A percentile compares a stretch with the other conserved stretches of the same genome.
phyloP scores from a whole-genome alignment of 2,329 filamentous ascomycete species.

The Penicillium janthinellum region DNA sequence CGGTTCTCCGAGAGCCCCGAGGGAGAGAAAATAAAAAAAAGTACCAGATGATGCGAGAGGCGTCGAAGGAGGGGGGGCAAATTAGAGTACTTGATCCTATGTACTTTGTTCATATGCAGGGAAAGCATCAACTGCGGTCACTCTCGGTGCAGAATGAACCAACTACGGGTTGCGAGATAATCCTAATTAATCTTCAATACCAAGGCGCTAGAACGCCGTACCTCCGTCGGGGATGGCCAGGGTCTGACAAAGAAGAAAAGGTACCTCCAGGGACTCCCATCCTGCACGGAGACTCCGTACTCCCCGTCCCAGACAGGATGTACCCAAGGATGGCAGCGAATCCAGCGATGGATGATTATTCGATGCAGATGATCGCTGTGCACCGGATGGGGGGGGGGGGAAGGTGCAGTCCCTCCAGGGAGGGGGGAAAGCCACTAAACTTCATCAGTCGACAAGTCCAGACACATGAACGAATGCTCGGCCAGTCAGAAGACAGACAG shows the following conservation, averaged over 20 bases:
- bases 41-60: background rate
- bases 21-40: background rate
- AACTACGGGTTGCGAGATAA: background rate
- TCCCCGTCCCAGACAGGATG: background rate
- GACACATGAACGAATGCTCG: background rate
- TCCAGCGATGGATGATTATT: background rate
- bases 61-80: background rate
- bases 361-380: slow-evolving; percentile 3
- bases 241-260: background rate
- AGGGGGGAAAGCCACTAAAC: background rate
- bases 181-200: background rate
- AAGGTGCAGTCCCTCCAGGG: background rate
- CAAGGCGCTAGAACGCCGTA: background rate
- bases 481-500: background rate
- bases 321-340: background rate
- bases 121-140: background rate
- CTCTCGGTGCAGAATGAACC: too few species aligned
- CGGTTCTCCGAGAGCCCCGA: background rate
- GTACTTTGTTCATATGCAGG: background rate
- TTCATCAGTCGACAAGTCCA: background rate
- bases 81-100: background rate
- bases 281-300: background rate
- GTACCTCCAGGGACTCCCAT: background rate
- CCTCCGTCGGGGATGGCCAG: background rate
- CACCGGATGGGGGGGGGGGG: background rate